Conservation (phyloP, 2,329 filamentous ascomycete species). For the Purpureocillium lavendulum region DNA sequence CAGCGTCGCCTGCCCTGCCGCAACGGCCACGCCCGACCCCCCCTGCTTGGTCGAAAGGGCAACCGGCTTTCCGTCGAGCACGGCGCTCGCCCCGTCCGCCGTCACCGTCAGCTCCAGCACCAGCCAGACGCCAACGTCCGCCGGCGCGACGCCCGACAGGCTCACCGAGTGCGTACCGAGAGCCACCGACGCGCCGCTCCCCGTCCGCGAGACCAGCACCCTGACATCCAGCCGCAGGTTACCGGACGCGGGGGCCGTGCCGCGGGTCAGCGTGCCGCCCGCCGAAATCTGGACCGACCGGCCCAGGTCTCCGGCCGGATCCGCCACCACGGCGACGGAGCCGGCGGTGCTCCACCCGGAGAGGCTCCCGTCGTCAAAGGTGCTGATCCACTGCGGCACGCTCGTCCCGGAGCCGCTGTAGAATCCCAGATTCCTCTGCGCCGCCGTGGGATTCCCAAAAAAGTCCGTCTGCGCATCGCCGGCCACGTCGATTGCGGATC, state of each 20-base stretch:
- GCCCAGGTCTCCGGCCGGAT: slow-evolving; percentile 1
- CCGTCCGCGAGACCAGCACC: background rate
- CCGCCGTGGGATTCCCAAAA: background rate
- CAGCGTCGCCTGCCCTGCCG: too few relatives aligned
- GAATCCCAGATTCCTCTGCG: background rate
- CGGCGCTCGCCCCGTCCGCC: too few relatives aligned
- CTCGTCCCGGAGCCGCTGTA: background rate
- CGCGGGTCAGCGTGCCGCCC: background rate
- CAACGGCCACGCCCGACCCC: too few relatives aligned
- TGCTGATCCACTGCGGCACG: background rate
- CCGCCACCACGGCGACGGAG: background rate
- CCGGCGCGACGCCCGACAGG: background rate
- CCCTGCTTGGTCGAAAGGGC: too few relatives aligned
- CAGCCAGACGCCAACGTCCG: background rate
- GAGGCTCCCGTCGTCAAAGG: background rate
- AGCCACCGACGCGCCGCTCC: background rate
- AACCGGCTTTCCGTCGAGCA: too few relatives aligned
- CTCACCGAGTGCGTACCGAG: background rate
- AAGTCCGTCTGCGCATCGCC: background rate
- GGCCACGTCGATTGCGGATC: background rate
- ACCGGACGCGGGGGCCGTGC: background rate
- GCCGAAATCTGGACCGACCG: background rate
- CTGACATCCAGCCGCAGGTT: background rate
- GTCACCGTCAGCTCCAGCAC: too few relatives aligned
- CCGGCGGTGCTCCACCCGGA: background rate